Base-by-base conservation (phyloP, 2,329 filamentous ascomycete genomes). In the Trichoderma citrinoviride region DNA sequence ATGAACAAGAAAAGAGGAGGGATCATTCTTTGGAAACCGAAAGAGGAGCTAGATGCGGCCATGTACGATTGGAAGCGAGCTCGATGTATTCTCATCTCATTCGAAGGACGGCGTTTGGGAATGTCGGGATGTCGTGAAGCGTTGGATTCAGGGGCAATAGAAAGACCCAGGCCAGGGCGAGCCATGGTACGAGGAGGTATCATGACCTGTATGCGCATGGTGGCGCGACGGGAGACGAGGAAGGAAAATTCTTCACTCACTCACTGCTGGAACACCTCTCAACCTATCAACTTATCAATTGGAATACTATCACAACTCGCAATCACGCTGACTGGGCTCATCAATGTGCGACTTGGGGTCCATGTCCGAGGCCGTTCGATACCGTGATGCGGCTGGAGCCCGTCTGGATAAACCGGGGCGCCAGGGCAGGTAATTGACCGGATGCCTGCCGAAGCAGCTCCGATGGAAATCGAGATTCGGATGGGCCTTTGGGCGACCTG, bases 51-150 rank as follows among this genome's bases (percentile, higher is more conserved):
- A 50, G n/a, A 23, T 33, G 47, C 25, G 23, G 25, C 10, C 25
- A 50, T 63, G 61, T 49, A 64, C 43, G 52, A 64, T 64, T 56
- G 29, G 17, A n/a, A 64, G 43, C 55, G 55, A n/a, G 60, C 27
- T 15, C 25, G 40, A 25, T 25, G 43, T 33, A 50, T 63, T 27
- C 46, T 5, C 49, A 50, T 40, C 25, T 10, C 12, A 14, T 41
- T 47, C 56, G 21, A 56, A 25, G 29, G 43, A 41, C 52, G 44
- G 61, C 52, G 61, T 63, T 53, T 61, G 37, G 47, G 3, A 19
- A 27, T n/a, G 49, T 33, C 41, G 37, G 33, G 50, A 54, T 37
- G 12, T 14, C 5, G 33, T 37, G 33, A 37, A 37, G 19, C 25
- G 40, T 54, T 54, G 60, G 60, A 49, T 46, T 53, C 53, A 54